These are phyloP conservation scores for Xylaria sp. DNA, from an alignment of 2,329 filamentous ascomycete genomes.

Conservation along the genomic window DNA sequence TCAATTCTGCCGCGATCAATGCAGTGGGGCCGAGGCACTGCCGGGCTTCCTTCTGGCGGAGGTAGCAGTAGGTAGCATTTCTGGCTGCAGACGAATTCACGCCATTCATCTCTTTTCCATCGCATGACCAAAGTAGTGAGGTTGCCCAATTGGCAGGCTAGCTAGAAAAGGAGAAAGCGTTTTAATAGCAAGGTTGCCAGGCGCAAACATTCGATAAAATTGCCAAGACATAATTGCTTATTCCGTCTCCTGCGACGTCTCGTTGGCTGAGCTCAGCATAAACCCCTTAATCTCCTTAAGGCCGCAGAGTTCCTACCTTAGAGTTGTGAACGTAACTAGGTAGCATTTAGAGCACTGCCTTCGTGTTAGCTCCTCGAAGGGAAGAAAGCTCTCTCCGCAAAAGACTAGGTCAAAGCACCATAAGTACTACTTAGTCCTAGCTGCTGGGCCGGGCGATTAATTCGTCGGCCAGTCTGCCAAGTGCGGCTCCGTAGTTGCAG, in stretches of 20 bases:
- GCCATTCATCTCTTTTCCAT: not conserved
- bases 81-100: slow-evolving; percentile 14
- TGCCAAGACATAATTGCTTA: slow-evolving; percentile 1
- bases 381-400: not conserved
- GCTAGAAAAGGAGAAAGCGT: slow-evolving; percentile 10
- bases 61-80: slow-evolving; percentile 1
- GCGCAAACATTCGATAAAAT: not conserved
- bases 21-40: slow-evolving; percentile 29
- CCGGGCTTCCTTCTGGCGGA: slow-evolving; percentile 10
- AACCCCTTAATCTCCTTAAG: slow-evolving; percentile 13
- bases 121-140: slow-evolving; percentile 9
- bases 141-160: not conserved
- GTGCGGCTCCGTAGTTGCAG: slow-evolving; percentile 15
- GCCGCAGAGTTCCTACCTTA: not conserved
- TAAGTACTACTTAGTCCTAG: not conserved
- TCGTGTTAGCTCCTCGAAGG: not conserved
- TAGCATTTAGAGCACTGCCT: too few relatives aligned
- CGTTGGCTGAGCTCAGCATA: slow-evolving; percentile 27
- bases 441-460: not conserved
- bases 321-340: too few relatives aligned
- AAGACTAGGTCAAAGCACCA: not conserved
- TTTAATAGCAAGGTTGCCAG: not conserved
- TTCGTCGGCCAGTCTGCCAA: not conserved
- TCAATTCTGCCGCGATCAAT: slow-evolving; percentile 19
- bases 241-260: not conserved